phyloP scores from a whole-genome alignment of 257 asterid genomes.

The Ligustrum vulgare region DNA sequence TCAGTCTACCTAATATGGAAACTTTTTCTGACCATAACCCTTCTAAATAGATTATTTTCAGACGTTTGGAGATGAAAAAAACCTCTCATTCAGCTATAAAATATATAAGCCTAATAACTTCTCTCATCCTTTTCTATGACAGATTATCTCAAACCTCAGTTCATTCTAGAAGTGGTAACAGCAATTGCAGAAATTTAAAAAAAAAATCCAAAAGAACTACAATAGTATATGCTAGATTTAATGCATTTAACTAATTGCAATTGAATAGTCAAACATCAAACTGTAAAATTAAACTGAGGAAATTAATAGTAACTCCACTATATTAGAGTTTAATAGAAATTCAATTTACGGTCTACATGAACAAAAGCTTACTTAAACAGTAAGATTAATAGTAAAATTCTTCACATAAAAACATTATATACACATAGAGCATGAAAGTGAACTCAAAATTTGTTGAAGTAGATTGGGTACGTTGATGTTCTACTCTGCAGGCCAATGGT shows the following conservation, averaged over 20 bases:
- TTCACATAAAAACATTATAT: too few relatives aligned
- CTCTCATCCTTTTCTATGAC: background rate
- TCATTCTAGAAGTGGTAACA: background rate
- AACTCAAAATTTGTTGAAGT: too few relatives aligned
- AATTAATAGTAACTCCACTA: background rate
- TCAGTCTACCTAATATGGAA: too few relatives aligned
- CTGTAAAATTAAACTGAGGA: background rate
- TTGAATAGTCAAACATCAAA: background rate
- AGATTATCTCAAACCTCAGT: background rate
- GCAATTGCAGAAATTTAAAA: background rate
- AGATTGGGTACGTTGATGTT: too few relatives aligned
- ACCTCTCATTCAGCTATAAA: background rate
- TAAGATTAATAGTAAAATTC: too few relatives aligned
- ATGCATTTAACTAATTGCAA: background rate
- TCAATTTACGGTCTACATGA: background rate
- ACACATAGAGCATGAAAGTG: too few relatives aligned
- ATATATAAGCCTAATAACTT: background rate
- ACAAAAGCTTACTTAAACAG: background rate
- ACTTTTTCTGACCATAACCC: background rate
- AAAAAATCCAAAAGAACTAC: too few relatives aligned
- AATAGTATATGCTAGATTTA: too few relatives aligned
- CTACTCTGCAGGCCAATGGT: too few relatives aligned
- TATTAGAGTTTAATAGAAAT: background rate
- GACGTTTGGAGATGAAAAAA: background rate
- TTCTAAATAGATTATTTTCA: too few relatives aligned